Conservation (phyloP, 2,329 filamentous ascomycete species). For the Colletotrichum trifolii region DNA sequence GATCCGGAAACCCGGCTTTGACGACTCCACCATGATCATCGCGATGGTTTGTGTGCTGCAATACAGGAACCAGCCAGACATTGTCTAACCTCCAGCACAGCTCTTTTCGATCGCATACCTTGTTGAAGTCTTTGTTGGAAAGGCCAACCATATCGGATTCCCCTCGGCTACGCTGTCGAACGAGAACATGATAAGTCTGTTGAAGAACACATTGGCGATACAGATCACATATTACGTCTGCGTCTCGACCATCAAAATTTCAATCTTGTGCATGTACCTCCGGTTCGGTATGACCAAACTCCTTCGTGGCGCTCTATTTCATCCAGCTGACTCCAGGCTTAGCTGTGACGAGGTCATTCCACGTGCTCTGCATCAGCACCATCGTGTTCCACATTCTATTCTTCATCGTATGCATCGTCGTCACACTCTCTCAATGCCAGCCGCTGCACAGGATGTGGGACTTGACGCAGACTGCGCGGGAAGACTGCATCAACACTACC, state of each 20-base stretch:
- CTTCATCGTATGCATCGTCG: conserved; percentile 51
- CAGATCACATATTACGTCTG: conserved; percentile 55
- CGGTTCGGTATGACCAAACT: conserved; percentile 50
- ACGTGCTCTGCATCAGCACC: conserved; percentile 46
- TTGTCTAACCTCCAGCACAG: conserved; percentile 1
- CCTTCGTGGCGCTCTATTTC: background rate
- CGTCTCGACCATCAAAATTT: conserved; percentile 54
- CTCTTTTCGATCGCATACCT: conserved; percentile 35
- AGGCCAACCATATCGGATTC: conserved; percentile 40
- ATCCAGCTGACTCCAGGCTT: background rate
- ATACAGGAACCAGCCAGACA: background rate
- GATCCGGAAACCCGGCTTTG: conserved; percentile 38
- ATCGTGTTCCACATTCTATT: conserved; percentile 53
- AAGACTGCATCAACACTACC: conserved; percentile 53
- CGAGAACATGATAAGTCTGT: conserved; percentile 38
- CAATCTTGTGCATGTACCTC: conserved; percentile 58
- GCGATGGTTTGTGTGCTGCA: conserved; percentile 31
- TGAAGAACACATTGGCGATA: conserved; percentile 49
- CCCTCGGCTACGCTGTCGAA: conserved; percentile 32
- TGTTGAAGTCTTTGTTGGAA: conserved; percentile 37
- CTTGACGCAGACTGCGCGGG: conserved; percentile 42
- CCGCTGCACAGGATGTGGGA: conserved; percentile 58
- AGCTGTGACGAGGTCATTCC: conserved; percentile 42
- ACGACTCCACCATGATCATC: conserved; percentile 38
- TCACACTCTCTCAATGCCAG: conserved; percentile 53